Conservation (phyloP, 1,139 yeast species). For the Protomyces inundatus region DNA sequence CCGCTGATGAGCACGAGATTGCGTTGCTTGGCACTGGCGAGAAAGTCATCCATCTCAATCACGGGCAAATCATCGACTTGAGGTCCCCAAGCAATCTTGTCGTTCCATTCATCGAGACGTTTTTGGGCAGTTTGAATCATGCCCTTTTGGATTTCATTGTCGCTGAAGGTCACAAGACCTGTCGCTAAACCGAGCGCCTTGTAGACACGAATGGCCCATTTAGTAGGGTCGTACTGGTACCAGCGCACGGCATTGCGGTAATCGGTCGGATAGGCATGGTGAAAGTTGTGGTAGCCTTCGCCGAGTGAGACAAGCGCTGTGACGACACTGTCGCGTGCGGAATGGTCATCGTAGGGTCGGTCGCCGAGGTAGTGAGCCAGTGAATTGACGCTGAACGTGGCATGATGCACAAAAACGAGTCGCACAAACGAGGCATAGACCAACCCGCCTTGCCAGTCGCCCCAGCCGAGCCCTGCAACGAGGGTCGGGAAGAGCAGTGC, state of each 20-base stretch:
- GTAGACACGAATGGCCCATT: slow-evolving; percentile 62
- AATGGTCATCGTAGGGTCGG: slow-evolving; percentile 93
- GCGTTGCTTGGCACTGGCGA: slow-evolving; percentile 53
- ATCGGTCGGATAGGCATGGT: slow-evolving; percentile 97
- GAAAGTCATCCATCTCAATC: slow-evolving; percentile 81
- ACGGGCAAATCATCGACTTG: slow-evolving; percentile 79
- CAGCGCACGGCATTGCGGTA: slow-evolving; percentile 96
- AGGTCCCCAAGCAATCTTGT: slow-evolving; percentile 86
- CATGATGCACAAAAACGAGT: slow-evolving; percentile 85
- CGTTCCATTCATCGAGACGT: slow-evolving; percentile 77
- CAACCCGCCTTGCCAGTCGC: slow-evolving; percentile 89
- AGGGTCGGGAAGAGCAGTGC: slow-evolving; percentile 71
- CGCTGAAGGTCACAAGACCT: slow-evolving; percentile 87
- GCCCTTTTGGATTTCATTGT: slow-evolving; percentile 95
- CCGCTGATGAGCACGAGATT: slow-evolving; percentile 76
- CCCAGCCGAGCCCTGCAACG: slow-evolving; percentile 74
- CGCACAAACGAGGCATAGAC: slow-evolving; percentile 85
- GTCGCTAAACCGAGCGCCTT: slow-evolving; percentile 81
- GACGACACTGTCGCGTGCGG: slow-evolving; percentile 91
- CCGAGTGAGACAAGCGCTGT: slow-evolving; percentile 96
- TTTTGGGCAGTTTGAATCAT: slow-evolving; percentile 92
- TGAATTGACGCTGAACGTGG: slow-evolving; percentile 96
- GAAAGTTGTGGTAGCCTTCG: slow-evolving; percentile 99
- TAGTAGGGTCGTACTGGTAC: slow-evolving; percentile 99
- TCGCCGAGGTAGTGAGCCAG: slow-evolving; percentile 97